phyloP scores from a whole-genome alignment of 129 eudicot genomes.

The Pulicaria dysenterica region DNA sequence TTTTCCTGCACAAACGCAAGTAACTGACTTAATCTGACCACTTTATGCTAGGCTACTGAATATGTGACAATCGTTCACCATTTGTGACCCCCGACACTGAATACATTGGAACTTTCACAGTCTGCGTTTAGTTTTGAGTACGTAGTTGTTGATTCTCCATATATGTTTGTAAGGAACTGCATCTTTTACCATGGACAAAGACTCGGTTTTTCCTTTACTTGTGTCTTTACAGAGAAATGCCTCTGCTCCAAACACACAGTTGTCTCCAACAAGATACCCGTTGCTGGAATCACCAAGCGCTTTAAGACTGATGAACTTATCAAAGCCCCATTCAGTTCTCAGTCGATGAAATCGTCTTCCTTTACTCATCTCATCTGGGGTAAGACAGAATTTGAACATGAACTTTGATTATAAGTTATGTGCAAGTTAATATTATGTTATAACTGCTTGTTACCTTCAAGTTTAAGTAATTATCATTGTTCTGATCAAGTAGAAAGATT shows the following conservation, averaged over 20 bases:
- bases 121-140: constrained; percentile 27
- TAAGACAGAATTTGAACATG: not conserved
- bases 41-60: not conserved
- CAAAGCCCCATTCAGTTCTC: constrained; percentile 67
- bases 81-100: constrained; percentile 50
- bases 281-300: constrained; percentile 41
- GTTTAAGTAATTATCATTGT: constrained; percentile 49
- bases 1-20: constrained; percentile 44
- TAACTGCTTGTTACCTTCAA: constrained; percentile 44
- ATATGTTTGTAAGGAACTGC: constrained; percentile 44
- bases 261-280: constrained; percentile 58
- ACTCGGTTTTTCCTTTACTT: constrained; percentile 54
- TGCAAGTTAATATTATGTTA: constrained; percentile 3
- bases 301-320: constrained; percentile 43
- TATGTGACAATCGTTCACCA: constrained; percentile 38
- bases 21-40: not conserved
- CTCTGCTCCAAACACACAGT: constrained; percentile 68
- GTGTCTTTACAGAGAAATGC: constrained; percentile 53
- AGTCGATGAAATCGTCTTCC: constrained; percentile 53
- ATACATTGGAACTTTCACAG: constrained; percentile 42
- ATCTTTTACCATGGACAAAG: constrained; percentile 53
- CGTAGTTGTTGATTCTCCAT: constrained; percentile 58
- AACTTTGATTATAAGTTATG: not conserved
- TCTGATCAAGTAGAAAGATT: constrained; percentile 63
- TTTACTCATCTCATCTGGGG: constrained; percentile 40